Base-by-base conservation (phyloP, 2,329 filamentous ascomycete species). In the Cercospora nicotianae region DNA sequence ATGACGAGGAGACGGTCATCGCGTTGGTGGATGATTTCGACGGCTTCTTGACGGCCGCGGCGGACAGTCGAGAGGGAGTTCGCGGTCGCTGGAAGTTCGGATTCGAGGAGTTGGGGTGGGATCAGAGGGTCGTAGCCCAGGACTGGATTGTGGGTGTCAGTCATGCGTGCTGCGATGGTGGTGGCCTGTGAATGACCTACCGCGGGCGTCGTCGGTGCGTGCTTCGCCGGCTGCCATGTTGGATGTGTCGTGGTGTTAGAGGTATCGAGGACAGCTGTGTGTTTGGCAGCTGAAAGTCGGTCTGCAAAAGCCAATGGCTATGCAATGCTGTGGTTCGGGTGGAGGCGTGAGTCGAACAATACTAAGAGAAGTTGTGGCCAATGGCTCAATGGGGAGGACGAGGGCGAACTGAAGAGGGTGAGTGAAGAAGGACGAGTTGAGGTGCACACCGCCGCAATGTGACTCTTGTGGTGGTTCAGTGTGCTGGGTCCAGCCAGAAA, bases 41-140 rank as follows among this genome's bases (percentile, higher is more conserved):
- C 87, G 66, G 87, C 87, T 73, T 89, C 87, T 75, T 85, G 87
- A 74, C 91, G 88, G 73, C 90, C 90, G 81, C 88, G 87, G 74
- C 93, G 81, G 45, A 94, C 90, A 5, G 91, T 91, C 74, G 89
- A 80, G 69, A 90, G 83, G 65, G 89, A 89, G 67, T 82, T 74
- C 75, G 75, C 85, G 79, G 77, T 87, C 69, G 85, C 83, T 69
- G 93, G 92, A 75, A 97, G 90, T 82, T 98, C 94, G 70, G 90
- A 88, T 79, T 92, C 89, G 76, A 98, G 90, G 74, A 97, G 88
- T 74, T 91, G 90, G 53, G 94, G 94, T 59, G 92, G 90, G 79
- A 97, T 95, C 78, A 98, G 85, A 77, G 94, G 93, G 81, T 97
- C 94, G 86, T 97, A 94, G 74, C 93, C 93, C 78, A 96, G 85